Conservation (phyloP, 345 rosid species). For the Erysimum cheiranthoides region DNA sequence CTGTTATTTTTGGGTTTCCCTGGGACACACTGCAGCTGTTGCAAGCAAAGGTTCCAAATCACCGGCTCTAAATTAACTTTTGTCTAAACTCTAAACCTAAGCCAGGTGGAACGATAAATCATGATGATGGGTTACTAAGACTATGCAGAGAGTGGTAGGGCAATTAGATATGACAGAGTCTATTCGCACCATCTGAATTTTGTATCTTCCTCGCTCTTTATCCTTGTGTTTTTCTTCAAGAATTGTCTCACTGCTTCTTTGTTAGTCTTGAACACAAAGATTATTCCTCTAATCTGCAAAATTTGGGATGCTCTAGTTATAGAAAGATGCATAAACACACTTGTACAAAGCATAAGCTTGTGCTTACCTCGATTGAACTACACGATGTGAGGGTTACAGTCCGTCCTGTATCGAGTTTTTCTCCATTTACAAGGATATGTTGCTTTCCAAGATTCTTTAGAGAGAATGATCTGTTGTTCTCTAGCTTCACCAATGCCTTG, state of each 20-base stretch:
- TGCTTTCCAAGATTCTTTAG: conserved; percentile 73
- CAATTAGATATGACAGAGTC: conserved; percentile 8
- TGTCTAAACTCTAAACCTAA: conserved; percentile 1
- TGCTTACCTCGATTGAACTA: conserved; percentile 68
- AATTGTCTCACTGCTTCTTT: conserved; percentile 57
- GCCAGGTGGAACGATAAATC: conserved; percentile 2
- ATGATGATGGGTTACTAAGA: conserved; percentile 20
- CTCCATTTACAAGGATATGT: conserved; percentile 60
- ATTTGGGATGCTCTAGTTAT: conserved; percentile 3
- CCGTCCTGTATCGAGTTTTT: conserved; percentile 57
- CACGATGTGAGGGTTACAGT: conserved; percentile 48
- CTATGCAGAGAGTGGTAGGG: conserved; percentile 23
- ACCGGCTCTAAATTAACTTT: conserved; percentile 23
- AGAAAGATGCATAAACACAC: not conserved
- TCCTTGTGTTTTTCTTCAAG: conserved; percentile 38
- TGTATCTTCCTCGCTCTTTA: conserved; percentile 36
- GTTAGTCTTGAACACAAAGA: conserved; percentile 63
- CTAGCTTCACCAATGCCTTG: conserved; percentile 76
- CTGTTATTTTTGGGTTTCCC: too few species aligned
- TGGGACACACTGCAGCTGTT: conserved; percentile 15
- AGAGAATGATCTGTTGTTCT: conserved; percentile 61
- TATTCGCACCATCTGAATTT: conserved; percentile 57
- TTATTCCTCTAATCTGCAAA: conserved; percentile 69
- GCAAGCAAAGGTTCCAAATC: conserved; percentile 33
- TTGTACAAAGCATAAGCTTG: conserved; percentile 2